These are phyloP conservation scores for Trametopsis cervina DNA, from an alignment of 768 basidiomycete species.

Conservation along the genomic window DNA sequence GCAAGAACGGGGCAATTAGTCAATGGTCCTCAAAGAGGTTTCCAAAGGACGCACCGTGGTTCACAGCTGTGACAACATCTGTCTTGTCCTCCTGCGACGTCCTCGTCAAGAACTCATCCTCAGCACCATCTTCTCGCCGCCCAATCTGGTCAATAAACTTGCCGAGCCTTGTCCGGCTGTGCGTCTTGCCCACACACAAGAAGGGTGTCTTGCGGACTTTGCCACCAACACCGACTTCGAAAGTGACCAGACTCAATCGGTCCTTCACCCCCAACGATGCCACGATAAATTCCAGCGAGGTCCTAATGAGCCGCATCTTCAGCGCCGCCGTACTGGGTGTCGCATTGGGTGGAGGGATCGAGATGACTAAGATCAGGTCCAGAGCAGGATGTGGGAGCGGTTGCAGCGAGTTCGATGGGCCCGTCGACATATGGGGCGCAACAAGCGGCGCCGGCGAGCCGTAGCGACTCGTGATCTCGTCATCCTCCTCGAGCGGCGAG, in stretches of 20 bases:
- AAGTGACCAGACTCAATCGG: slow-evolving; percentile 85
- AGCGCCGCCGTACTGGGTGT: slow-evolving; percentile 75
- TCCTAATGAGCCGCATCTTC: slow-evolving; percentile 84
- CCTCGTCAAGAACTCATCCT: slow-evolving; percentile 60
- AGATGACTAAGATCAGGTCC: slow-evolving; percentile 89
- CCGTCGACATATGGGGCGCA: slow-evolving; percentile 64
- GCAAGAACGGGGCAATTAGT: slow-evolving; percentile 3
- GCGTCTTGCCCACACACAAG: slow-evolving; percentile 60
- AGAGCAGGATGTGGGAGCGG: slow-evolving; percentile 82
- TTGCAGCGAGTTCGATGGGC: slow-evolving; percentile 72
- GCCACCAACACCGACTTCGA: slow-evolving; percentile 81
- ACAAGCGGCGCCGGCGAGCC: slow-evolving; percentile 45
- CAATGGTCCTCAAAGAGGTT: not conserved
- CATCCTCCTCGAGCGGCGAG: slow-evolving; percentile 65
- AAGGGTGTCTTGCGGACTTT: slow-evolving; percentile 92
- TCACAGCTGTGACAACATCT: slow-evolving; percentile 98
- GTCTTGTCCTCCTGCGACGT: slow-evolving; percentile 88
- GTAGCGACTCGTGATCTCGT: slow-evolving; percentile 48
- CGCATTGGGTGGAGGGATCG: slow-evolving; percentile 69
- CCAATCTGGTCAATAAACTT: slow-evolving; percentile 75
- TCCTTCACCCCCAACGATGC: slow-evolving; percentile 72
- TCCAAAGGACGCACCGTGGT: slow-evolving; percentile 55
- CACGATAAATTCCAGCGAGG: slow-evolving; percentile 81
- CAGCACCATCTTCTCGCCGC: slow-evolving; percentile 29
- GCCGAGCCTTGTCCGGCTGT: slow-evolving; percentile 62